Evolutionary conservation across 75 land plant genomes (phyloP).

Genomic region (Gnetum montanum): DNA sequence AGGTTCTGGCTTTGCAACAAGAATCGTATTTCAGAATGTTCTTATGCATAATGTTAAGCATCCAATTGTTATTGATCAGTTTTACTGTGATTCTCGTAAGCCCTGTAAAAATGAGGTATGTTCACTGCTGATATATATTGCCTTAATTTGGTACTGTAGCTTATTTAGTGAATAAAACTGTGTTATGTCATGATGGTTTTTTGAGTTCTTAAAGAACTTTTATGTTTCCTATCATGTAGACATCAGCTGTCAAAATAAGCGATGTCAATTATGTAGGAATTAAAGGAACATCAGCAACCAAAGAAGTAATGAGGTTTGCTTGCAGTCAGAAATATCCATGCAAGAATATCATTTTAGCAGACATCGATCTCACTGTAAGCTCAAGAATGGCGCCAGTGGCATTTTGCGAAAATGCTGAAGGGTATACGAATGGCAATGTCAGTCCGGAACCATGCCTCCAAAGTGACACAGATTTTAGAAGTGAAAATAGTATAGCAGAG

Average conservation of each 20-base stretch:
- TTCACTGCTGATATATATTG: too few species aligned
- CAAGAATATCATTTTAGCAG: slow-evolving; percentile 39
- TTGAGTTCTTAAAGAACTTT: too few species aligned
- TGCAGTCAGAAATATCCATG: slow-evolving; percentile 78
- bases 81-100: slow-evolving; percentile 72
- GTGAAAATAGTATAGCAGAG: too few species aligned
- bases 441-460: slow-evolving; percentile 30
- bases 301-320: slow-evolving; percentile 55
- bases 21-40: slow-evolving; percentile 55
- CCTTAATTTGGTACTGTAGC: too few species aligned
- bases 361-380: slow-evolving; percentile 28
- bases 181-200: too few species aligned
- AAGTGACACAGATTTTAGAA: too few species aligned
- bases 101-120: slow-evolving; percentile 54
- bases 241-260: slow-evolving; percentile 54
- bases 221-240: slow-evolving; percentile 27
- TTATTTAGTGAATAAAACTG: too few species aligned
- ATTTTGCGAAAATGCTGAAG: slow-evolving; percentile 53
- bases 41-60: slow-evolving; percentile 66
- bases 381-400: slow-evolving; percentile 19
- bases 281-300: slow-evolving; percentile 73
- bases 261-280: slow-evolving; percentile 44
- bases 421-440: slow-evolving; percentile 28
- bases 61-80: slow-evolving; percentile 88
- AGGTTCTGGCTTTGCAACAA: slow-evolving; percentile 63